Percentiles rank a stretch among this genome's conserved stretches.
These are phyloP conservation scores for Triticum aestivum DNA, from an alignment of 176 grass and related monocot genomes.

Conservation along the genomic window DNA sequence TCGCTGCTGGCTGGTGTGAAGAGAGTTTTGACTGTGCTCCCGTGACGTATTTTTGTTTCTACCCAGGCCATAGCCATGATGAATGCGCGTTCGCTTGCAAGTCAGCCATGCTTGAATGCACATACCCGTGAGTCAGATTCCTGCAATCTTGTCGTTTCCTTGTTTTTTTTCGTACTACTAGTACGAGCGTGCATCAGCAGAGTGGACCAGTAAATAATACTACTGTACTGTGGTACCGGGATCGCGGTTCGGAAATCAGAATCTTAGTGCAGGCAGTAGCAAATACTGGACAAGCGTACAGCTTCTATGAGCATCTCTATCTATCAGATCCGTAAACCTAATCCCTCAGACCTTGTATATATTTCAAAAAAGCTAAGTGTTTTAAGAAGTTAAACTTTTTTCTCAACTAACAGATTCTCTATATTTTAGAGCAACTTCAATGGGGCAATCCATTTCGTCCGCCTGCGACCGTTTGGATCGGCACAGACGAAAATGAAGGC, in stretches of 20 bases:
- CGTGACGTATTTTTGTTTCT: neutral
- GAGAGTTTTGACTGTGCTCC: neutral
- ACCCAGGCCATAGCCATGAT: neutral
- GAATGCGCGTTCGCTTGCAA: neutral
- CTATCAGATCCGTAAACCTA: too few relatives aligned
- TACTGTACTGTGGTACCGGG: neutral
- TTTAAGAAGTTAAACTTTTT: too few relatives aligned
- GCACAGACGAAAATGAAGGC: too few relatives aligned
- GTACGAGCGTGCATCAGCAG: neutral
- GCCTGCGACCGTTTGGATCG: too few relatives aligned
- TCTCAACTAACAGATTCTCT: too few relatives aligned
- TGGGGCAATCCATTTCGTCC: too few relatives aligned
- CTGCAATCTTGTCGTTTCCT: conserved; percentile 6
- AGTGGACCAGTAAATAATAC: neutral
- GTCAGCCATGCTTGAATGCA: conserved; percentile 18
- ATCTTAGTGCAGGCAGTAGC: conserved; percentile 1
- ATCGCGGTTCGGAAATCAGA: neutral
- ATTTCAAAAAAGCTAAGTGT: too few relatives aligned
- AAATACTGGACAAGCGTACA: too few relatives aligned
- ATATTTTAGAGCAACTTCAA: too few relatives aligned
- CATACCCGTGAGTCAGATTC: neutral
- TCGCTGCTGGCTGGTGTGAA: neutral
- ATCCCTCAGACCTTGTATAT: too few relatives aligned
- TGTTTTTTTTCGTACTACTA: neutral
- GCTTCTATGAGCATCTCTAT: too few relatives aligned